Conservation (phyloP, 352 stramenopile genomes). For the Globisporangium paddicum region DNA sequence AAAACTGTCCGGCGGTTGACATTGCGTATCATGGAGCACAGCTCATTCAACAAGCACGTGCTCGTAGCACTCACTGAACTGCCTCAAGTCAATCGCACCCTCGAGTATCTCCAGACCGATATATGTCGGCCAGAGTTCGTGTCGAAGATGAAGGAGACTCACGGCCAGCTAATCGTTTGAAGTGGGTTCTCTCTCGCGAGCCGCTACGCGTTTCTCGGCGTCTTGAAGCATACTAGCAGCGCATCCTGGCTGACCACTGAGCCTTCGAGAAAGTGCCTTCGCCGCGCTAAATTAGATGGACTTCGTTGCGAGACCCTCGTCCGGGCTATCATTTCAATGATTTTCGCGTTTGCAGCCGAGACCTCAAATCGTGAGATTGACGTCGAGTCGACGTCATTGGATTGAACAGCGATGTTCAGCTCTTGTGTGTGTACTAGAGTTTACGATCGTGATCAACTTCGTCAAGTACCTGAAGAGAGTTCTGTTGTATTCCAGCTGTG, state of each 20-base stretch:
- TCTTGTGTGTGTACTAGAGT: too few relatives aligned
- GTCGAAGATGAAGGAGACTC: neutral
- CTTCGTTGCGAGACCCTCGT: too few relatives aligned
- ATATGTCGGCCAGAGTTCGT: neutral
- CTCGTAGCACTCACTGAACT: neutral
- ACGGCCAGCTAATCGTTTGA: neutral
- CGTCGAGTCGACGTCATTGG: too few relatives aligned
- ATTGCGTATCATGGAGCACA: neutral
- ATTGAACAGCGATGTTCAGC: too few relatives aligned
- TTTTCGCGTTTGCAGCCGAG: too few relatives aligned
- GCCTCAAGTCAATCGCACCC: neutral
- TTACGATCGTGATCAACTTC: too few relatives aligned
- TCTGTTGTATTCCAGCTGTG: too few relatives aligned
- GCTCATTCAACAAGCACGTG: neutral
- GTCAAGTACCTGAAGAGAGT: too few relatives aligned
- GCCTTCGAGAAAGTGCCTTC: neutral
- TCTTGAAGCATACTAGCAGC: neutral
- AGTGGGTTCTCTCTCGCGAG: neutral
- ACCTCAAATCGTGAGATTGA: too few relatives aligned
- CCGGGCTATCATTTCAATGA: too few relatives aligned
- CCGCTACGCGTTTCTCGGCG: neutral
- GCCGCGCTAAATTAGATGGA: too few relatives aligned
- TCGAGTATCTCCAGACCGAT: neutral
- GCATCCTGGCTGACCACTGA: neutral
- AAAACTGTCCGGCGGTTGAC: neutral